Conservation (phyloP, 345 rosid species). For the Lepidium africanum region DNA sequence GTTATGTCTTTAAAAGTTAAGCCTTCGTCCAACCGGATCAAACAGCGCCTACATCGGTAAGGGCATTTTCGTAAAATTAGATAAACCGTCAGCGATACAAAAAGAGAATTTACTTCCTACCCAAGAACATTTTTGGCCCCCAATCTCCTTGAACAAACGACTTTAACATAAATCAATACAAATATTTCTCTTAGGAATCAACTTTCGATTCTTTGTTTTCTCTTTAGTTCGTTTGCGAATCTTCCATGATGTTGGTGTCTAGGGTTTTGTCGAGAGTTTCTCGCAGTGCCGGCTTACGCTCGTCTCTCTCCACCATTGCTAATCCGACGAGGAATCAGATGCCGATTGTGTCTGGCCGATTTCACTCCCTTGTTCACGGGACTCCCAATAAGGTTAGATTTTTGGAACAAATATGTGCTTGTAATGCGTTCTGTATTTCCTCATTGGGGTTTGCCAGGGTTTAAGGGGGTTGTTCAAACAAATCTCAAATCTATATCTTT, state of each 20-base stretch:
- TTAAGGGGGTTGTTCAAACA: conserved; percentile 25
- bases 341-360: conserved; percentile 29
- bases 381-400: conserved; percentile 33
- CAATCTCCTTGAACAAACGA: not conserved
- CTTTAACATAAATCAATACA: not conserved
- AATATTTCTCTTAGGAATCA: not conserved
- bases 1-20: too few relatives aligned
- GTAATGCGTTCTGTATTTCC: not conserved
- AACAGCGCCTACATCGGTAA: not conserved
- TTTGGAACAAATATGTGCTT: not conserved
- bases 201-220: not conserved
- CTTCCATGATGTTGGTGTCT: conserved; percentile 37
- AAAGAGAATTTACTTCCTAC: conserved; percentile 21
- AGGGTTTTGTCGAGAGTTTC: conserved; percentile 52
- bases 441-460: conserved; percentile 41
- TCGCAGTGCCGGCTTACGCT: conserved; percentile 38
- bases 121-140: conserved; percentile 17
- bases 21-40: too few relatives aligned
- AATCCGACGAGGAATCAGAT: conserved; percentile 29
- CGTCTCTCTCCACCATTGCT: conserved; percentile 34
- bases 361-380: conserved; percentile 32
- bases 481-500: not conserved
- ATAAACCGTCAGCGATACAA: not conserved
- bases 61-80: conserved; percentile 28
- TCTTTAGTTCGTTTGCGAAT: not conserved